A percentile compares a stretch with the other conserved stretches of the same genome.
Conservation (phyloP, 352 stramenopile genomes). For the Phytophthora sp. region DNA sequence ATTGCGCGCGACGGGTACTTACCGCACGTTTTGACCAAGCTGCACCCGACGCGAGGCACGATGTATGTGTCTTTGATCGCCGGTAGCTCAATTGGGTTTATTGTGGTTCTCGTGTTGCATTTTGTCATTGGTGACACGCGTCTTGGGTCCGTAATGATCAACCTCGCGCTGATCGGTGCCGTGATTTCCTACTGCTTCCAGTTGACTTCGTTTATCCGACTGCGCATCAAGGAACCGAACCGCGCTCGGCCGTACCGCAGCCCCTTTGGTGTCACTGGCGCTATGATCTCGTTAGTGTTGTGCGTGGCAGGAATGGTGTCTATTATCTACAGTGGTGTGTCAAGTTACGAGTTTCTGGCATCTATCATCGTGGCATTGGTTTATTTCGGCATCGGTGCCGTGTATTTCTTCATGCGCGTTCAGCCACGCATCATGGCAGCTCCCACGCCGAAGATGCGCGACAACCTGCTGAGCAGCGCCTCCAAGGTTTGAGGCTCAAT, state of each 20-base stretch:
- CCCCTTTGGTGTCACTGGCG: slow-evolving; percentile 60
- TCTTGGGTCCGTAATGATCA: slow-evolving; percentile 72
- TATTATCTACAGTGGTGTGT: slow-evolving; percentile 70
- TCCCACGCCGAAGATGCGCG: slow-evolving; percentile 47
- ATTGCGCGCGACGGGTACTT: slow-evolving; percentile 73
- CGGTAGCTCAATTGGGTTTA: slow-evolving; percentile 51
- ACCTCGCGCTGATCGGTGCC: slow-evolving; percentile 68
- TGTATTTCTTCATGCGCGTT: slow-evolving; percentile 55
- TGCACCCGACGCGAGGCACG: slow-evolving; percentile 53
- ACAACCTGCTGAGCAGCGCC: slow-evolving; percentile 46
- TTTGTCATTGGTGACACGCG: slow-evolving; percentile 65
- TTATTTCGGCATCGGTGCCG: slow-evolving; percentile 56
- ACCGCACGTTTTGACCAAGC: slow-evolving; percentile 50
- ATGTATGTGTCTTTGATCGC: slow-evolving; percentile 62
- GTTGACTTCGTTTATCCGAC: slow-evolving; percentile 57
- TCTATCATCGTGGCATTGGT: slow-evolving; percentile 59
- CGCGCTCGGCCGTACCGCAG: slow-evolving; percentile 56
- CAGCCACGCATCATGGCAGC: slow-evolving; percentile 38
- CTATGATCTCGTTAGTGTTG: slow-evolving; percentile 48
- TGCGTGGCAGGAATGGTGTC: slow-evolving; percentile 58
- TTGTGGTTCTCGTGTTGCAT: slow-evolving; percentile 57
- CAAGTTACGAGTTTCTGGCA: slow-evolving; percentile 64
- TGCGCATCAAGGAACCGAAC: slow-evolving; percentile 60
- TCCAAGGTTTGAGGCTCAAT: too few relatives aligned
- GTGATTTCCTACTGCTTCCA: slow-evolving; percentile 73